Conservation (phyloP, 306 rosid genomes). For the Trifolium repens region DNA sequence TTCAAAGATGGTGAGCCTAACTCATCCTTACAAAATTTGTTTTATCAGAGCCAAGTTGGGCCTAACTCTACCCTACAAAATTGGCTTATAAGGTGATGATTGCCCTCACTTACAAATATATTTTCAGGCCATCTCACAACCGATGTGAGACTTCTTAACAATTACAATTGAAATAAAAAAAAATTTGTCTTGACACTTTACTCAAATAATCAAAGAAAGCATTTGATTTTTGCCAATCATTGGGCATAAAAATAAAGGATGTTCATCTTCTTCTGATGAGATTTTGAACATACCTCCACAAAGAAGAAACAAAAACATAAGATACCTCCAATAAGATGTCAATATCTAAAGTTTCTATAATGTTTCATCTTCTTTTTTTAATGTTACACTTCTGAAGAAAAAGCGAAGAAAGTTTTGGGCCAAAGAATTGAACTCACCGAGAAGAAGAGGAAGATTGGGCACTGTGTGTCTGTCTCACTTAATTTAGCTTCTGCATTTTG, state of each 20-base stretch:
- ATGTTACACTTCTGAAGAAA: background rate
- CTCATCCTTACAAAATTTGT: no score
- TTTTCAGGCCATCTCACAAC: no score
- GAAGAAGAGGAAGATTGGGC: constrained; percentile 85
- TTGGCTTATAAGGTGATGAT: no score
- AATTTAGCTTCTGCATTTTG: constrained; percentile 61
- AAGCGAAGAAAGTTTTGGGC: constrained; percentile 12
- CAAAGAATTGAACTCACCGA: constrained; percentile 63
- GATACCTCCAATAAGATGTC: constrained; percentile 15
- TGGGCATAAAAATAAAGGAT: constrained; percentile 4
- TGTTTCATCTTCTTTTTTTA: background rate
- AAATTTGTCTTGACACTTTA: background rate
- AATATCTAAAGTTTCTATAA: constrained; percentile 25
- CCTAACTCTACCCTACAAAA: no score
- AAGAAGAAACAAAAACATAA: constrained; percentile 18
- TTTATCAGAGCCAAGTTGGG: no score
- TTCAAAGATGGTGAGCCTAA: no score
- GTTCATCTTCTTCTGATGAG: background rate
- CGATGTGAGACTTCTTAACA: no score
- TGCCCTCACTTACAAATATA: no score
- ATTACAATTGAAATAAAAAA: constrained; percentile 10
- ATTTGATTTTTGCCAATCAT: constrained; percentile 1
- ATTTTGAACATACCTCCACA: background rate
- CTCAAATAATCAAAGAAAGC: constrained; percentile 27
- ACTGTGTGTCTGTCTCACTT: constrained; percentile 50